Evolutionary conservation across 2,329 filamentous ascomycete species (phyloP), one percentile per base, ranked within the genome.

Genomic region (Trichoderma aggressivum): DNA sequence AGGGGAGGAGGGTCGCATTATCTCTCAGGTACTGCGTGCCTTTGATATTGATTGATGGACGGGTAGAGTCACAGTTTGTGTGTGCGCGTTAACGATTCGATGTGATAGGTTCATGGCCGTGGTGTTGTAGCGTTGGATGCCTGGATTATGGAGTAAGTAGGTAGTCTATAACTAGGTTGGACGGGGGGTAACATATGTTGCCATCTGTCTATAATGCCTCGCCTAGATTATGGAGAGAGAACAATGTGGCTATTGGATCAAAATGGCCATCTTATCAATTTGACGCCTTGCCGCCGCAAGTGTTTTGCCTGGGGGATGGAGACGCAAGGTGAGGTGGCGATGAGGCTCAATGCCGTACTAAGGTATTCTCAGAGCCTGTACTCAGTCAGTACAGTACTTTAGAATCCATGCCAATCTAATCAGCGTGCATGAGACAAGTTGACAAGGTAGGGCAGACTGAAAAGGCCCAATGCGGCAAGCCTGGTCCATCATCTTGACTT

Each of bases 81-180:
- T 21, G 30, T 43, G 36, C 26, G 16, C 11, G 18, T 58, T 43
- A n/a, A 39, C 1, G n/a, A 10, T 16, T 21, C 16, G n/a, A 43
- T 34, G 43, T 53, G 56, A 69, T 69, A 69, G 65, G 56, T n/a
- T 69, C 26, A 53, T 60, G n/a, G 65, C n/a, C 8, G 18, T 61
- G 65, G 39, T 36, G 56, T 26, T 60, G 16, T 36, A 43, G 47
- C 28, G 65, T 28, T 39, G 65, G 55, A 69, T 69, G 65, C 65
- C 65, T 69, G 30, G 65, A 60, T 36, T 50, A 69, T 58, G 63
- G 63, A 21, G 34, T 34, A 24, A n/a, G 34, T 7, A 21, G 28
- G 28, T 6, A 39, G 36, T 39, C 36, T 43, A 43, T 43, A 21
- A n/a, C 43, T 21, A 12, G 47, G 47, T 24, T 53, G 47, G 47